These are phyloP conservation scores for Exophiala sideris DNA, from an alignment of 2,329 filamentous ascomycete species.

Conservation along the genomic window DNA sequence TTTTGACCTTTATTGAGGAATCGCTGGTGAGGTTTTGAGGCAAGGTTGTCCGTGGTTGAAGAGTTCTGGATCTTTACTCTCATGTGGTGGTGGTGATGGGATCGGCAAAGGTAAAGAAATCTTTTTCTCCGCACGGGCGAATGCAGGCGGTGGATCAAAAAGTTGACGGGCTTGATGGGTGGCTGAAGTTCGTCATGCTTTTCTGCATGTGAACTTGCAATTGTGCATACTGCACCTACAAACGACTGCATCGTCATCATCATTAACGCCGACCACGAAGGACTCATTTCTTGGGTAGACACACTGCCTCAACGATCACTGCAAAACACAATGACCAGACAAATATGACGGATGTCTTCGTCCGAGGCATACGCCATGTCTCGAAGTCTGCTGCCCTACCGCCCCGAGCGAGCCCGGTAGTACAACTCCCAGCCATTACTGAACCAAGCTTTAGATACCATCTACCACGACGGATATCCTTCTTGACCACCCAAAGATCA, in stretches of 20 bases:
- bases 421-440: constrained; percentile 10
- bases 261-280: not conserved
- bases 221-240: too few relatives aligned
- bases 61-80: too few relatives aligned
- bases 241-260: too few relatives aligned
- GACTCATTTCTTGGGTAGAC: not conserved
- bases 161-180: not conserved
- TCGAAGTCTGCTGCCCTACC: constrained; percentile 13
- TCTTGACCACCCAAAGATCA: not conserved
- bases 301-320: not conserved
- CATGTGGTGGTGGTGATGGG: not conserved
- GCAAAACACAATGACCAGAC: constrained; percentile 12
- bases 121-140: constrained; percentile 15
- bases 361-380: constrained; percentile 24
- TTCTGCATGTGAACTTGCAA: too few relatives aligned
- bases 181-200: too few relatives aligned
- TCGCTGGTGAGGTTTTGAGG: too few relatives aligned
- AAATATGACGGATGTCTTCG: constrained; percentile 22
- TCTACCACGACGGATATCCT: constrained; percentile 25
- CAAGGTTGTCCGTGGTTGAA: too few relatives aligned
- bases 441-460: constrained; percentile 26
- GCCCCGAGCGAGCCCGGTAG: constrained; percentile 12
- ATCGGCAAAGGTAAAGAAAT: constrained; percentile 12
- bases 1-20: not conserved
- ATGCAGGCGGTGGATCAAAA: not conserved